These are phyloP conservation scores for Trypethelium eluteriae DNA, from an alignment of 495 filamentous ascomycete genomes.

Conservation along the genomic window DNA sequence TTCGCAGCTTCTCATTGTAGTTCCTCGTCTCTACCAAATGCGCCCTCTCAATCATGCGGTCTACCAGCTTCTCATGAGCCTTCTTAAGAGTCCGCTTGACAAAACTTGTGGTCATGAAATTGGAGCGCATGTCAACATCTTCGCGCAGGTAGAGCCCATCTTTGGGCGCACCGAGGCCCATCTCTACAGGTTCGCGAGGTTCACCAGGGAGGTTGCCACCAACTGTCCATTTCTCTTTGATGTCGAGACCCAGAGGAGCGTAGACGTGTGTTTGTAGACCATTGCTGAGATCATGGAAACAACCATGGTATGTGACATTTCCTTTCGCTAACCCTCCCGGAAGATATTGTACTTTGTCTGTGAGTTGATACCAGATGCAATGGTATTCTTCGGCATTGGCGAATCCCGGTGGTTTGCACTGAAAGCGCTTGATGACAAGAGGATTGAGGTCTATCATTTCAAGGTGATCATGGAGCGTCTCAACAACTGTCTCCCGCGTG, in stretches of 20 bases:
- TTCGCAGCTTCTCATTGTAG: constrained; percentile 6
- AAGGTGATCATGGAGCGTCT: constrained; percentile 61
- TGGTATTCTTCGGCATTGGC: constrained; percentile 58
- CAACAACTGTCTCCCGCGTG: constrained; percentile 56
- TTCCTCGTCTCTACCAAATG: not conserved
- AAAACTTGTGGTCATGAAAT: constrained; percentile 60
- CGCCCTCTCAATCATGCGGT: constrained; percentile 55
- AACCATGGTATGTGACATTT: constrained; percentile 64
- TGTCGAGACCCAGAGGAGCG: constrained; percentile 59
- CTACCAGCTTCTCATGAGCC: constrained; percentile 57
- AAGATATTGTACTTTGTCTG: constrained; percentile 64
- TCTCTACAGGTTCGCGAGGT: constrained; percentile 48
- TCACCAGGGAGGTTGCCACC: constrained; percentile 60
- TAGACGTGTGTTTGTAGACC: constrained; percentile 71
- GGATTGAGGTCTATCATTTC: constrained; percentile 80
- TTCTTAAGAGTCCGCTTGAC: constrained; percentile 71
- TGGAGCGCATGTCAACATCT: constrained; percentile 70
- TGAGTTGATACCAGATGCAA: constrained; percentile 64
- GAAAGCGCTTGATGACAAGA: constrained; percentile 60
- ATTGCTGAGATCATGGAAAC: constrained; percentile 60
- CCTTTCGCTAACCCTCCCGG: constrained; percentile 56
- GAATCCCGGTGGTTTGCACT: constrained; percentile 53
- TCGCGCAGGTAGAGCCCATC: constrained; percentile 67
- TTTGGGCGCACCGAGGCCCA: constrained; percentile 52
- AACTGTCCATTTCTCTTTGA: constrained; percentile 60